A percentile compares a stretch with the other conserved stretches of the same genome.
phyloP scores from a whole-genome alignment of 148 eudicot species.

The Pouteria glomerata region DNA sequence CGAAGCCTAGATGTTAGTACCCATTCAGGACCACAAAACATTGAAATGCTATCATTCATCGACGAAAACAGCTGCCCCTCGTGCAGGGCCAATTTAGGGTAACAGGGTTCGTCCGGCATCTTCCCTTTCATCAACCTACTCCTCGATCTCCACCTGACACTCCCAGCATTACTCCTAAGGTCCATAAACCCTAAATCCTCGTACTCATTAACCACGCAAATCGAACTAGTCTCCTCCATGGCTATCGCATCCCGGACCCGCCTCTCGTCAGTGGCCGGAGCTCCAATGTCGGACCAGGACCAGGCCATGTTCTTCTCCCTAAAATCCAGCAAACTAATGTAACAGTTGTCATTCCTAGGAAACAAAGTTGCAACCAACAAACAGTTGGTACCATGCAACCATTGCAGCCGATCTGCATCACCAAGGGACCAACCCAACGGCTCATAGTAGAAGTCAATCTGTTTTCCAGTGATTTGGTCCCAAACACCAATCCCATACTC shows the following conservation, averaged over 20 bases:
- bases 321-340: conserved; percentile 74
- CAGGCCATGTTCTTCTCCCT: conserved; percentile 67
- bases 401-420: conserved; percentile 80
- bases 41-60: conserved; percentile 75
- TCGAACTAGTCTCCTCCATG: conserved; percentile 57
- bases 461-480: conserved; percentile 81
- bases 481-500: conserved; percentile 87
- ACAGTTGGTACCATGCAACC: conserved; percentile 59
- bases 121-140: conserved; percentile 62
- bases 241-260: conserved; percentile 80
- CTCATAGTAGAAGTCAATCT: conserved; percentile 78
- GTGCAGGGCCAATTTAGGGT: conserved; percentile 71
- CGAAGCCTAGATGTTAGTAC: conserved; percentile 73
- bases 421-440: conserved; percentile 81
- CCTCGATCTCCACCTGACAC: conserved; percentile 75
- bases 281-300: conserved; percentile 75
- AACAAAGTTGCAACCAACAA: conserved; percentile 75
- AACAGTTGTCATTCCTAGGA: conserved; percentile 82
- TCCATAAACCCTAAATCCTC: conserved; percentile 92
- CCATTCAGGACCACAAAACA: conserved; percentile 86
- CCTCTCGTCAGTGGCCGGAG: conserved; percentile 43
- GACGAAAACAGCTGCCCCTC: conserved; percentile 78
- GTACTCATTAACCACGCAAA: conserved; percentile 80
- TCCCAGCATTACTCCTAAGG: conserved; percentile 47
- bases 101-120: conserved; percentile 72